Percentiles rank a stretch among this genome's conserved stretches.
Conservation (phyloP, 768 basidiomycete genomes). For the Phanerodontia chrysosporium region DNA sequence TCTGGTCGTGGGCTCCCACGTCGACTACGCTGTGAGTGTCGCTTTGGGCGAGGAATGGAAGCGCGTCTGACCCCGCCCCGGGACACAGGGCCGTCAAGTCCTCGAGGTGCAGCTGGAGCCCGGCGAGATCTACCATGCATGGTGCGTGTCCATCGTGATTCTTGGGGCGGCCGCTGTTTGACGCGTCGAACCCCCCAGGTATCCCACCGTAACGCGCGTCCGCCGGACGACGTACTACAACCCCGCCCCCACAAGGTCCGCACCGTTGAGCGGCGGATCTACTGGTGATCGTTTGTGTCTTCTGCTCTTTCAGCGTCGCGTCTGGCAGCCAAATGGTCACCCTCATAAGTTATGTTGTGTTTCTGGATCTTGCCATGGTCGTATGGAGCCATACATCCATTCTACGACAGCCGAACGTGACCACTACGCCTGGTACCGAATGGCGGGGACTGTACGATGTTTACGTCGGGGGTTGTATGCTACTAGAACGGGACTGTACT, state of each 20-base stretch:
- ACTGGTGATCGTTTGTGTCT: slow-evolving; percentile 51
- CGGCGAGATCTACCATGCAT: slow-evolving; percentile 63
- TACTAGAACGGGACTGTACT: slow-evolving; percentile 1
- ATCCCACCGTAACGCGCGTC: slow-evolving; percentile 76
- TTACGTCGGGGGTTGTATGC: not conserved
- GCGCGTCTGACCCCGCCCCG: not conserved
- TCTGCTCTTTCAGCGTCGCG: not conserved
- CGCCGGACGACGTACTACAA: slow-evolving; percentile 58
- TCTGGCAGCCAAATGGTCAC: not conserved
- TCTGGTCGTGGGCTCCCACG: slow-evolving; percentile 71
- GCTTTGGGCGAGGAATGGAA: not conserved
- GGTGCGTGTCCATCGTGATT: slow-evolving; percentile 32
- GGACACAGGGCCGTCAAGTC: slow-evolving; percentile 68
- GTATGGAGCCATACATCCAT: not conserved
- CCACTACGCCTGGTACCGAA: not conserved
- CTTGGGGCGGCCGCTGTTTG: not conserved
- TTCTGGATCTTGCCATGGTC: not conserved
- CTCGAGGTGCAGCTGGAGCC: slow-evolving; percentile 78
- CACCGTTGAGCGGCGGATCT: slow-evolving; percentile 71
- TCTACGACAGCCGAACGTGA: not conserved
- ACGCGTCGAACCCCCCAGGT: slow-evolving; percentile 37
- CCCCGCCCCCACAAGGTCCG: slow-evolving; percentile 42
- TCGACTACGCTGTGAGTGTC: slow-evolving; percentile 60
- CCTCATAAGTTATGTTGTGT: slow-evolving; percentile 1
- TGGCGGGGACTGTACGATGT: not conserved